Evolutionary conservation across 129 eudicot genomes (phyloP), one percentile per base, ranked within the genome.

Genomic region (Centaurea solstitialis): DNA sequence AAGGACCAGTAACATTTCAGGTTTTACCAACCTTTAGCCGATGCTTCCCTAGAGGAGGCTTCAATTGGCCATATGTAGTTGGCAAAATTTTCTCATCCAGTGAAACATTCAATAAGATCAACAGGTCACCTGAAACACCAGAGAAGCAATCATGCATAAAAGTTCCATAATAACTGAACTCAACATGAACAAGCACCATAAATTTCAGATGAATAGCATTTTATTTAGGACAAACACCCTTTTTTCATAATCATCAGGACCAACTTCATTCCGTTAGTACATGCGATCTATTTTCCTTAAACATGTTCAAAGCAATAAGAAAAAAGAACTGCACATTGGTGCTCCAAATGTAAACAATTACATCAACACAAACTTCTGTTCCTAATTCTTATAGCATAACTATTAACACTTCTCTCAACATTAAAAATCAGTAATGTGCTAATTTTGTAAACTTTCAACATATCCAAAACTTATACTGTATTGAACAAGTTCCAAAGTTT

Each of bases 21-120:
- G 6, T 3, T n/a, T 75, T 75, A 73, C 85, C 40, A 82, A 94
- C 98, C 98, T 94, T 94, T 57, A 94, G 80, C 9, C 98, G 98
- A 84, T 91, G 91, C 80, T 91, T 91, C 23, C 98, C 98, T 23
- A 94, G 93, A 82, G 98, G 98, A 72, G 98, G 98, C 79, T 88
- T 88, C 75, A 94, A 53, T 78, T 94, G 95, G 70, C 98, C 98
- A 87, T 88, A 94, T 15, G 98, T 86, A 37, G 97, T 91, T 37
- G 92, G 98, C 78, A 94, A 80, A 76, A 94, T 35, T 82, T 90
- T 94, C 75, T 90, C 97, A 77, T 94, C 98, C 28, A 91, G 82
- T 24, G 92, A 85, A 67, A 94, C 90, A 53, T 80, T 91, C 86
- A 94, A 80, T 43, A 94, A 88, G 84, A 69, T 78, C 81, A 94